Evolutionary conservation across 192 early-diverging fungal species (phyloP), one percentile per base, ranked within the genome.

Genomic region (Kickxella alabastrina): DNA sequence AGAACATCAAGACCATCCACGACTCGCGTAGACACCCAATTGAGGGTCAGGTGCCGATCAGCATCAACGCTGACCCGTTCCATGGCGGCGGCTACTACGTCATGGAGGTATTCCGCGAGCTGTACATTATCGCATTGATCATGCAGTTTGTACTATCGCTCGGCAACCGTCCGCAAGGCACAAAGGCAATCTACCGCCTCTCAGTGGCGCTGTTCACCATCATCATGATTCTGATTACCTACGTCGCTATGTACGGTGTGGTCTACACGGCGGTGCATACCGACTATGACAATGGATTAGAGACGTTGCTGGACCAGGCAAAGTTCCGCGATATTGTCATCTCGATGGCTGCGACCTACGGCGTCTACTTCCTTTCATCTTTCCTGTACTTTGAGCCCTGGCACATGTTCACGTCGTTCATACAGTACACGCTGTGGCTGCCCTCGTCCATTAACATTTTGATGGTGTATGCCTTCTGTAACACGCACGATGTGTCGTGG

Each of bases 401-500:
- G 86, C 93, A 95, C 65, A 89, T 92, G 87, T 66, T 92, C 52
- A 94, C 90, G 14, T 86, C 80, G 28, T 85, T 95, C 49, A 7
- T 92, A n/a, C 86, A 94, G 69, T 96, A 96, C 79, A 74, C 90
- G 62, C 67, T 92, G 55, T 81, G 92, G 49, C 67, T 92, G 62
- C 93, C 93, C 19, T 84, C 86, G 34, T 96, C 88, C 44, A 79
- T 89, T 59, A 96, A 94, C 78, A 93, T 96, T 64, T 71, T 96
- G 34, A 91, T 85, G 84, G 85, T 95, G 19, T 95, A 93, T 41
- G 88, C 92, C 3, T 94, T 93, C 79, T 91, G 88, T 59, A 95
- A 95, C 82, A 86, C 90, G 0, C 92, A 94, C 79, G 93, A 94
- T 61, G 90, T 95, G 48, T 88, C 89, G 1, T 97, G 93, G 95